Evolutionary conservation across 2,329 filamentous ascomycete species (phyloP), one percentile per base, ranked within the genome.

Genomic region (Albophoma yamanashiensis): DNA sequence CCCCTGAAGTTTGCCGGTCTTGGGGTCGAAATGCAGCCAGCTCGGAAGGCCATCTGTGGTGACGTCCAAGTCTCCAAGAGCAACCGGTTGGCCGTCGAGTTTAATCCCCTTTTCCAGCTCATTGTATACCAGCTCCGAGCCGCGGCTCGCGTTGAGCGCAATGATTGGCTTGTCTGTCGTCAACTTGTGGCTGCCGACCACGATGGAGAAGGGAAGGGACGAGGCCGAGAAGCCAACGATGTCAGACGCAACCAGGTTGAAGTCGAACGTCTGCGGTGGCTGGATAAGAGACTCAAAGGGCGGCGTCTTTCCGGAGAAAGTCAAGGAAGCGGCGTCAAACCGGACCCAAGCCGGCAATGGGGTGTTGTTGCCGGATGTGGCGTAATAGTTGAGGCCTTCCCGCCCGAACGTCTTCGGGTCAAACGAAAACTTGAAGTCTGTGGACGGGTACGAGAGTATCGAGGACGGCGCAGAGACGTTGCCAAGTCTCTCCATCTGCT

Each of bases 321-420:
- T 80, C 45, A 96, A 75, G 0, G 73, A 78, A 2, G 70, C 70
- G 1, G 81, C 69, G 65, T 94, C 82, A 67, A 96, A 96, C n/a
- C 76, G 76, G 53, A 96, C 77, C 92, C 92, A 96, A 0, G 91
- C 87, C 25, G 92, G 92, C 42, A 96, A 76, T 42, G 92, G 91
- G n/a, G 89, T 89, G 67, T 89, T 89, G 67, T 93, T 83, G 6
- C 79, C 79, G 4, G 89, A 88, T 3, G 88, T 85, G 11, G 90
- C 89, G 69, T 94, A 93, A 71, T 92, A 96, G 61, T 85, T 84
- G 57, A 86, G 79, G 20, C 74, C 75, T 12, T 76, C 73, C 4
- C 78, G 74, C n/a, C 76, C 76, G 70, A 96, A 96, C 0, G 88
- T 90, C 22, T 83, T 74, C 6, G 68, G 65, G 53, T 80, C 75